These are phyloP conservation scores for Blastobotrys aristatus DNA, from an alignment of 1,139 yeast genomes.

Conservation along the genomic window DNA sequence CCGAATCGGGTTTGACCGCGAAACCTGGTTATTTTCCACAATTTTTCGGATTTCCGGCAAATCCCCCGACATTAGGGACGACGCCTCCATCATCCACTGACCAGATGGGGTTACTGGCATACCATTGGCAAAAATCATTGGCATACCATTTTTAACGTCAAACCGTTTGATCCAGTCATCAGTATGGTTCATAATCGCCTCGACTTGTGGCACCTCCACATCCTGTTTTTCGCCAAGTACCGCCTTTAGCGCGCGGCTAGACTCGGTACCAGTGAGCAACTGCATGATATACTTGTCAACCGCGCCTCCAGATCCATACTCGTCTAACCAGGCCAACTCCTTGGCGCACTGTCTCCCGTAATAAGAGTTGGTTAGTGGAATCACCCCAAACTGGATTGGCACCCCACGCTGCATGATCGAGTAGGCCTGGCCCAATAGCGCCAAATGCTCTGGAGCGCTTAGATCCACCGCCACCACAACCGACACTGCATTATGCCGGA, in stretches of 20 bases:
- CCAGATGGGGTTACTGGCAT: slow-evolving; percentile 42
- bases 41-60: slow-evolving; percentile 26
- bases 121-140: slow-evolving; percentile 70
- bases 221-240: neutral
- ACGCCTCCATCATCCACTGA: slow-evolving; percentile 40
- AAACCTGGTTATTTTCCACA: slow-evolving; percentile 14
- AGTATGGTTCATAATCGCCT: slow-evolving; percentile 24
- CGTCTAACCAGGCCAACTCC: slow-evolving; percentile 38
- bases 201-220: slow-evolving; percentile 12
- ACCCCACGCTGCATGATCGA: slow-evolving; percentile 46
- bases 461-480: slow-evolving; percentile 67
- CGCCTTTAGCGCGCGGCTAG: slow-evolving; percentile 14
- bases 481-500: slow-evolving; percentile 72
- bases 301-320: slow-evolving; percentile 15
- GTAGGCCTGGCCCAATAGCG: slow-evolving; percentile 46
- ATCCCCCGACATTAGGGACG: slow-evolving; percentile 33
- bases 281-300: slow-evolving; percentile 4
- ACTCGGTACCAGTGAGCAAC: slow-evolving; percentile 5
- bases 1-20: slow-evolving; percentile 23
- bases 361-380: slow-evolving; percentile 48
- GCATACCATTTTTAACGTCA: slow-evolving; percentile 35
- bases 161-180: slow-evolving; percentile 37
- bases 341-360: slow-evolving; percentile 30
- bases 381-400: slow-evolving; percentile 76
- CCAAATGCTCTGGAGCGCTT: slow-evolving; percentile 44